Base-by-base conservation (phyloP, 352 stramenopile genomes). In the Globisporangium splendens region DNA sequence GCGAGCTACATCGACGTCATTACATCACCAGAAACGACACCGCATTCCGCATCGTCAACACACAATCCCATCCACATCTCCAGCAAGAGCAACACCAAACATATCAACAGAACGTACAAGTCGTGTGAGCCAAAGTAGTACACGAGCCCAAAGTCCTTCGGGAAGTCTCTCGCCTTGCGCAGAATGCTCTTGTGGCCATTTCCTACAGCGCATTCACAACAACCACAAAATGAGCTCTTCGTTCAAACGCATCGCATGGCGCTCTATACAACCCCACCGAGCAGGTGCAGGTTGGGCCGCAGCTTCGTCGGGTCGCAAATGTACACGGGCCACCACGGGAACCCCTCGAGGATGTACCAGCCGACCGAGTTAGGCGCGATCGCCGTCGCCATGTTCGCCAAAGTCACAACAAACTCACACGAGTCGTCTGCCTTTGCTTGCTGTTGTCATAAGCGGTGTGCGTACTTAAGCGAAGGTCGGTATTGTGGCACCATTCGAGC, bases 301-400 rank as follows among this genome's bases (percentile, higher is more conserved):
- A 95, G 73, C 70, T 90, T 91, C 39, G 65, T 73, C 47, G 83
- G 70, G 70, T 95, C 85, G 54, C 83, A 93, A 54, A 95, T 73
- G 70, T 89, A 93, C 58, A 93, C 83, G 51, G 85, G 85, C 85
- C 85, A 95, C 85, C 85, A 95, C 8, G 85, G 85, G 66, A 76
- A 91, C 18, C 85, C 85, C 62, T 93, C 83, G 13, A 95, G 73
- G 57, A 95, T 92, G 70, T 88, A 84, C 85, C 85, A 95, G 46
- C 78, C 85, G 42, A 95, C 77, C 7, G 79, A 88, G 66, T 93
- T 89, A 48, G 73, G 68, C 62, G 72, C 52, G 58, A 46, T 57
- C 58, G 51, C 35, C 58, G 50, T 64, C 46, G 46, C 20, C 20
- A 51, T 35, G 46, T 33, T 33, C 7, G 24, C 24, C 20, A 22